A percentile compares a stretch with the other conserved stretches of the same genome.
phyloP scores from a whole-genome alignment of 2,329 filamentous ascomycete species.

The Neospermospora avenae region DNA sequence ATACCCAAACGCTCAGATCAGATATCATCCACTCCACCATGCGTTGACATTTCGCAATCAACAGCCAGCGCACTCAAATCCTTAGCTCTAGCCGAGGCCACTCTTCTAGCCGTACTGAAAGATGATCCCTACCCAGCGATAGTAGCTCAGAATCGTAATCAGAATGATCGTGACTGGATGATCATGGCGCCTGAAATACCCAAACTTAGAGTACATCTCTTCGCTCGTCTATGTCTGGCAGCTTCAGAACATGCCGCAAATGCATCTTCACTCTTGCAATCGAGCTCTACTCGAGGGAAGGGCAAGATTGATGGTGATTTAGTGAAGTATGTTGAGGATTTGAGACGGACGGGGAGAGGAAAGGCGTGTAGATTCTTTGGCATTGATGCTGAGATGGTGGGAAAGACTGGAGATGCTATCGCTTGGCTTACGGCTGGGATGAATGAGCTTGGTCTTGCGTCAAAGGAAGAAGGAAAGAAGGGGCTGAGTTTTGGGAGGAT shows the following conservation, averaged over 20 bases:
- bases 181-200: conserved; percentile 84
- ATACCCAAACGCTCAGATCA: conserved; percentile 56
- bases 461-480: conserved; percentile 48
- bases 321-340: conserved; percentile 69
- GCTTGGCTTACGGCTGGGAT: conserved; percentile 81
- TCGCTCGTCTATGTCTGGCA: conserved; percentile 82
- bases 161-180: conserved; percentile 93
- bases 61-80: conserved; percentile 55
- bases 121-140: conserved; percentile 89
- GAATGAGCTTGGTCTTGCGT: conserved; percentile 65
- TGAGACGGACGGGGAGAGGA: conserved; percentile 71
- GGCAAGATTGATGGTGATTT: conserved; percentile 63
- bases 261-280: conserved; percentile 53
- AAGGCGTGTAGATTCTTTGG: conserved; percentile 89
- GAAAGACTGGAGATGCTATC: conserved; percentile 78
- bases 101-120: conserved; percentile 83
- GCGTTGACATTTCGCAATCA: conserved; percentile 51
- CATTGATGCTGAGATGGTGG: conserved; percentile 80
- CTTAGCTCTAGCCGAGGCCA: conserved; percentile 81
- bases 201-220: conserved; percentile 83
- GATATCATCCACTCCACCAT: conserved; percentile 40
- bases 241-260: conserved; percentile 83
- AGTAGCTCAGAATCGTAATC: conserved; percentile 77
- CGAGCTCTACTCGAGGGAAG: conserved; percentile 37
- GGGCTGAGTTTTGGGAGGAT: conserved; percentile 56